Base-by-base conservation (phyloP, 805 yeast genomes). In the Grigorovia transvaalensis region DNA sequence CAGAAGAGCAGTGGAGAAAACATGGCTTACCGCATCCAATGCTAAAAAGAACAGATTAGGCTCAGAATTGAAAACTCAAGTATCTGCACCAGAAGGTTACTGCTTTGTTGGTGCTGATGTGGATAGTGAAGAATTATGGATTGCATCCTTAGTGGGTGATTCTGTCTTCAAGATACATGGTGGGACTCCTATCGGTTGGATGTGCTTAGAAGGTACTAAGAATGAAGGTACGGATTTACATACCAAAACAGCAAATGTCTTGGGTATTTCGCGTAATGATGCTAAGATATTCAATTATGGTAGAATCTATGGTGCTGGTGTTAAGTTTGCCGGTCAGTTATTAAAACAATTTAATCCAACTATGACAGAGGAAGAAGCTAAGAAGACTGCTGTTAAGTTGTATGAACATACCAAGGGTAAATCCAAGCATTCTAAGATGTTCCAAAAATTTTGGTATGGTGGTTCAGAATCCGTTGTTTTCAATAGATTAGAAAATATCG, bases 81-180 rank as follows among this genome's bases (percentile, higher is more conserved):
- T 93, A 4, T 71, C 76, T 52, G 96, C 97, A 0, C 99, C 99
- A 0, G 69, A 75, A 2, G 97, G 97, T 0, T 93, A 90, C 64
- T 78, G 79, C 41, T 86, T 93, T 70, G 96, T 93, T 9, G 99
- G 99, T 9, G 99, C 99, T 0, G 99, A 93, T 72, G 99, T 93
- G 9, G 99, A 93, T 67, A 88, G 96, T 42, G 99, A 93, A 64
- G 99, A 93, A 64, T 74, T 93, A 45, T 93, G 99, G 99, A 93
- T 93, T 58, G 99, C 99, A 0, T 85, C 96, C 18, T 71, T 95
- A 23, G 82, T 91, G 35, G 97, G 99, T 2, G 99, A 93, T 65
- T 83, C 98, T 0, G 79, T 84, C 50, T 88, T 91, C 68, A 80
- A 84, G 38, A 71, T 86, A 23, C 99, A 93, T 66, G 99, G 99